These are phyloP conservation scores for Pseudogymnoascus verrucosus DNA, from an alignment of 2,329 filamentous ascomycete genomes.

Conservation along the genomic window DNA sequence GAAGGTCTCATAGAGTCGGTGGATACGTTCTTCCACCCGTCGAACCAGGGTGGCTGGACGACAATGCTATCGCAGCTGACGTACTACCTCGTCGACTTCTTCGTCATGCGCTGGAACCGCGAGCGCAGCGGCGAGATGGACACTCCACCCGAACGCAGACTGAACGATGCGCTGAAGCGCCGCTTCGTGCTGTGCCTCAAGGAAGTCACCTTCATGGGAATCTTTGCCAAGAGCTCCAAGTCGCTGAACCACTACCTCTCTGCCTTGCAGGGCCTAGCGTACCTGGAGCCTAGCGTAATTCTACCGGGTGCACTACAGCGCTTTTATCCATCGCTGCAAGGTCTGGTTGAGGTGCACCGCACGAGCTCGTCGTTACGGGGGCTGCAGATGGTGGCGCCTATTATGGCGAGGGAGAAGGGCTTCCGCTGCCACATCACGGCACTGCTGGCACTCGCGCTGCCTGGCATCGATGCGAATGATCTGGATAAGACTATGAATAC, in stretches of 20 bases:
- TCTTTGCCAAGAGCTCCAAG: conserved; percentile 91
- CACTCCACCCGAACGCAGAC: conserved; percentile 67
- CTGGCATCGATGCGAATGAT: conserved; percentile 96
- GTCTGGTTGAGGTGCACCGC: conserved; percentile 91
- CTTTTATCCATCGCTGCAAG: conserved; percentile 95
- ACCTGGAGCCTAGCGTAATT: conserved; percentile 83
- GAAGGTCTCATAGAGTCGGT: conserved; percentile 91
- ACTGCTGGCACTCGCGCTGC: conserved; percentile 81
- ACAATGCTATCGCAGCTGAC: conserved; percentile 82
- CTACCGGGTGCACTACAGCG: conserved; percentile 87
- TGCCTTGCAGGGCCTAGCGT: conserved; percentile 81
- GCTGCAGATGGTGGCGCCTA: conserved; percentile 82
- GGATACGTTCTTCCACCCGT: conserved; percentile 98
- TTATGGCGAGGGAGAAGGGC: conserved; percentile 90
- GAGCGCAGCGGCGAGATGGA: conserved; percentile 90
- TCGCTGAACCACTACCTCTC: conserved; percentile 88
- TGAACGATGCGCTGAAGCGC: conserved; percentile 73
- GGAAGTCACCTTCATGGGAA: conserved; percentile 95
- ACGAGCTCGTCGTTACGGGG: conserved; percentile 90
- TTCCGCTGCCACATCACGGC: conserved; percentile 94
- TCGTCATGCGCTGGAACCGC: conserved; percentile 95
- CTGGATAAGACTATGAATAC: conserved; percentile 94
- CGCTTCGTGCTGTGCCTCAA: conserved; percentile 83
- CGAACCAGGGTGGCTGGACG: conserved; percentile 89
- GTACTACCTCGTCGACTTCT: conserved; percentile 89